These are phyloP conservation scores for Beverwykella pulmonaria DNA, from an alignment of 495 filamentous ascomycete genomes.

Conservation along the genomic window DNA sequence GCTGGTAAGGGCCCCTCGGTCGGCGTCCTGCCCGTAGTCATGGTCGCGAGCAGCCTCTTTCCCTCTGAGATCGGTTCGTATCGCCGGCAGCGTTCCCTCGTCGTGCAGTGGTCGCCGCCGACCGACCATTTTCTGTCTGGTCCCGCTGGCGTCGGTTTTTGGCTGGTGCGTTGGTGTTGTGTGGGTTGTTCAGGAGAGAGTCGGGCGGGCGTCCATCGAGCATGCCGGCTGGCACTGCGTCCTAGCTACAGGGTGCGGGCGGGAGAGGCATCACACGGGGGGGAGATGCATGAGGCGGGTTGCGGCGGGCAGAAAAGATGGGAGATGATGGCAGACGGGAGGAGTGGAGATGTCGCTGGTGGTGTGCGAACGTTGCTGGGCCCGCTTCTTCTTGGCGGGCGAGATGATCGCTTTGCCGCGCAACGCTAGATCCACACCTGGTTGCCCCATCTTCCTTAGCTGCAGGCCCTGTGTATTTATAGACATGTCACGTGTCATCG, in stretches of 20 bases:
- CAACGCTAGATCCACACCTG: neutral
- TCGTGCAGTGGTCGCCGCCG: slow-evolving; percentile 22
- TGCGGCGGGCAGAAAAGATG: neutral
- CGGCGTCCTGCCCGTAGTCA: neutral
- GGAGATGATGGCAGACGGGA: neutral
- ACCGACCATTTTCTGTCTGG: slow-evolving; percentile 18
- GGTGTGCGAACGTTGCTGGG: neutral
- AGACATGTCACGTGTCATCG: neutral
- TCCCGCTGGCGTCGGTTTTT: neutral
- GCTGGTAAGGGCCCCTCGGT: neutral
- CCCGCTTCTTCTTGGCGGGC: slow-evolving; percentile 8
- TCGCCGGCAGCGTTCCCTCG: slow-evolving; percentile 20
- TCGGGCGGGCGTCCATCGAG: slow-evolving; percentile 17
- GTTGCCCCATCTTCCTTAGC: neutral
- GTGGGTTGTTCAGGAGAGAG: slow-evolving; percentile 12
- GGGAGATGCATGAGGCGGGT: neutral
- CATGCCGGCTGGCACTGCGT: slow-evolving; percentile 14
- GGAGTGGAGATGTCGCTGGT: neutral
- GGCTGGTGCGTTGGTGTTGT: neutral
- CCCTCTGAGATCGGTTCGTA: slow-evolving; percentile 20
- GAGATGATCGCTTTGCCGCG: neutral
- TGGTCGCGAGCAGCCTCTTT: slow-evolving; percentile 8
- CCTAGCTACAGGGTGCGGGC: slow-evolving; percentile 1
- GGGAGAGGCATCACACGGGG: neutral
- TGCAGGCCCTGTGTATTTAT: neutral